Base-by-base conservation (phyloP, 352 stramenopile species). In the Thalassiosira allenii region DNA sequence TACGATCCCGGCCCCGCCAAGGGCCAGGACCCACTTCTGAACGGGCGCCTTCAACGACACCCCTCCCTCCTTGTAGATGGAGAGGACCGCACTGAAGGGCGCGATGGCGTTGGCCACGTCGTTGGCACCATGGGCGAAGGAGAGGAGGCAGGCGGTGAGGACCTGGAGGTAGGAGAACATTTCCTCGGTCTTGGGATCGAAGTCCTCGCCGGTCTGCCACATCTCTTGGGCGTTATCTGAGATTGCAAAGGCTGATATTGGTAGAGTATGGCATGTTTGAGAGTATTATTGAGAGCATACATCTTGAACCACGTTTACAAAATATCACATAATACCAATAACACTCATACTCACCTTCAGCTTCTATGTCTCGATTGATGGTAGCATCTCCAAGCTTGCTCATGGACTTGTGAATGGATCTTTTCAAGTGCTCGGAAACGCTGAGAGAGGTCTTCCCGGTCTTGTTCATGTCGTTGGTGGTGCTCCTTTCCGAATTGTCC, bases 31-130 rank as follows among this genome's bases (percentile, higher is more conserved):
- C 92, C 92, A 96, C 75, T 91, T 92, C 49, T 61, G 40, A 47
- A 83, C 86, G 12, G 63, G 40, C 3, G 70, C 44, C 11, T 78
- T 59, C 22, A 30, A 75, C 3, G 49, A 51, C 5, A 91, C 29
- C 5, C 75, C 56, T 20, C 88, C 90, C 9, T 84, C 73, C 9
- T 86, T 76, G 75, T 94, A 96, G 6, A 94, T 90, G n/a, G 89
- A 81, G 61, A 91, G 82, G 1, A 95, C 86, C 6, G 86, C 91
- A 25, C 78, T 79, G 22, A 96, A 75, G 0, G 94, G 91, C 2
- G 80, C 92, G 34, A 95, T 95, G 1, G 90, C 73, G 74, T 96
- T 97, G 20, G 92, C 91, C 0, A 94, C 91, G 72, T 96, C 93
- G 73, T 96, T 96, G 25, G 92, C 87, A 22, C 93, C 93, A 78